Base-by-base conservation (phyloP, 2,329 filamentous ascomycete genomes). In the Beauveria sp. region DNA sequence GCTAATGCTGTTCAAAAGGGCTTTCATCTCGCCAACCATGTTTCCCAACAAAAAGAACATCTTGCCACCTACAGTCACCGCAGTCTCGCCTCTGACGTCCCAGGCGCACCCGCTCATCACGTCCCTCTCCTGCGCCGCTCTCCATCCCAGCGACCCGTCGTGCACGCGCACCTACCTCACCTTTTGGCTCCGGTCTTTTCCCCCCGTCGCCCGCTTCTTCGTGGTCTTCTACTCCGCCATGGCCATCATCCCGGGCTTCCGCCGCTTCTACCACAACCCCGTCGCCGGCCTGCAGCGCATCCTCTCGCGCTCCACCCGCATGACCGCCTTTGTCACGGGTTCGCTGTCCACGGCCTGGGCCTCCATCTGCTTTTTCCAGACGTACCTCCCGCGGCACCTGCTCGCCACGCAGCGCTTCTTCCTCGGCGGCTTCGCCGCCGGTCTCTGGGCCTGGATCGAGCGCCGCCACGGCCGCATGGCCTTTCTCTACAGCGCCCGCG, bases 301-400 rank as follows among this genome's bases (percentile, higher is more conserved):
- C 12, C 79, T 89, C 1, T 82, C 85, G 40, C 81, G 81, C 38
- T 87, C 93, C 22, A 80, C 97, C 34, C 84, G 88, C 64, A 87
- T 90, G 72, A 87, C 88, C 0, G 80, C 90, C 5, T 92, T 96
- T 69, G 71, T 68, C 34, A 92, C 92, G 0, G 90, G 90, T 18
- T 83, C 90, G n/a, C 86, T 96, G 62, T 91, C 91, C 16, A 91
- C 91, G 0, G 85, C 87, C 38, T 99, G 95, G 95, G 92, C 87
- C 1, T 88, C 86, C 62, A 87, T 97, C 67, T 99, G 93, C 77
- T 82, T 97, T 69, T 92, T 97, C 79, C 91, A 96, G 74, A 79
- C 83, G 51, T 82, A 88, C 69, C 81, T 98, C 1, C 92, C 93
- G 0, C 83, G 88, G 3, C 82, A 82, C 6, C 79, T 92, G 9